A percentile compares a stretch with the other conserved stretches of the same genome.
These are phyloP conservation scores for Lipomyces anomalus DNA, from an alignment of 805 yeast genomes.

Conservation along the genomic window DNA sequence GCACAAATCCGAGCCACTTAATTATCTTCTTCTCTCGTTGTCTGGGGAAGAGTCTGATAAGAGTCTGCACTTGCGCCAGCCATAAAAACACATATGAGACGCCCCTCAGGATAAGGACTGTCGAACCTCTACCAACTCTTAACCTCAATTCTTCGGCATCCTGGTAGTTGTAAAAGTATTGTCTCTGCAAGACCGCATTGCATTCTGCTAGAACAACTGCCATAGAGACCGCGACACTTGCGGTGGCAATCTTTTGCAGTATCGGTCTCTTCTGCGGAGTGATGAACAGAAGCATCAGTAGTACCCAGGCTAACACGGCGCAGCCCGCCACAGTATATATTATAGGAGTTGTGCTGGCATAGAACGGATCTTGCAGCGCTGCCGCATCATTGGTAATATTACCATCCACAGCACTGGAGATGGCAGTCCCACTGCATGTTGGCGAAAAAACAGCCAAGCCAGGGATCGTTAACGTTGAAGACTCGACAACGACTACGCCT, in stretches of 20 bases:
- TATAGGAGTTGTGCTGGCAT: conserved; percentile 33
- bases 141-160: conserved; percentile 43
- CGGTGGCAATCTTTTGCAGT: conserved; percentile 52
- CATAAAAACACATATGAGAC: conserved; percentile 43
- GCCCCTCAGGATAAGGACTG: conserved; percentile 38
- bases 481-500: conserved; percentile 15
- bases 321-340: conserved; percentile 32
- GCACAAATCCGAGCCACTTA: conserved; percentile 32
- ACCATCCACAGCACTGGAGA: too few relatives aligned
- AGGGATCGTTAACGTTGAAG: conserved; percentile 14
- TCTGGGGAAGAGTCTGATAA: conserved; percentile 37
- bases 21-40: conserved; percentile 32
- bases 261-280: conserved; percentile 54
- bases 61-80: conserved; percentile 53
- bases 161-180: conserved; percentile 50
- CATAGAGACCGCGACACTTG: conserved; percentile 49
- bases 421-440: too few relatives aligned
- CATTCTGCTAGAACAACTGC: conserved; percentile 47
- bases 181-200: conserved; percentile 43
- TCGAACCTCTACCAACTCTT: conserved; percentile 36
- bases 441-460: conserved; percentile 18
- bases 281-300: conserved; percentile 50
- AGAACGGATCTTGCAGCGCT: conserved; percentile 27
- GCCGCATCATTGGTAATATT: not conserved
- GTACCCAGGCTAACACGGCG: conserved; percentile 58